A percentile compares a stretch with the other conserved stretches of the same genome.
phyloP scores from a whole-genome alignment of 2,329 filamentous ascomycete species.

The Ophioceras dolichostomum region DNA sequence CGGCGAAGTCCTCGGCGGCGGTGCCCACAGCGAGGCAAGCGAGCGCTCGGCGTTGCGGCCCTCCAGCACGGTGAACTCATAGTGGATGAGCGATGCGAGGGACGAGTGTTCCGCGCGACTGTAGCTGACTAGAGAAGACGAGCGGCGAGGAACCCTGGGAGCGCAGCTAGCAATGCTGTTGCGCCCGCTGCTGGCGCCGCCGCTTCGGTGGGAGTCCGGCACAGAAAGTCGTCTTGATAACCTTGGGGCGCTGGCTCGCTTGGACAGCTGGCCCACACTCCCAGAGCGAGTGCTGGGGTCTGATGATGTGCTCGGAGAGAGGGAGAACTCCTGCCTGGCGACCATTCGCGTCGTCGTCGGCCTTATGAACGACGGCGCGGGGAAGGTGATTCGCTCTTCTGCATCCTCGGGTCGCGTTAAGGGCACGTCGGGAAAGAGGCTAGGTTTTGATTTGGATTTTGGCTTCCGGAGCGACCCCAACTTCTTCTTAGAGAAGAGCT shows the following conservation, averaged over 20 bases:
- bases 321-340: conserved; percentile 35
- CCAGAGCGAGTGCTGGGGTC: too few relatives aligned
- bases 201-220: neutral
- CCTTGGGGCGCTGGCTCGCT: too few relatives aligned
- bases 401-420: neutral
- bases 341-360: conserved; percentile 42
- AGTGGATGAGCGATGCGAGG: conserved; percentile 5
- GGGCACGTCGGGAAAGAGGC: neutral
- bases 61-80: conserved; percentile 3
- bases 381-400: conserved; percentile 19
- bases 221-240: neutral
- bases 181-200: neutral
- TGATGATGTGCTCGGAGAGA: too few relatives aligned
- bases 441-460: neutral
- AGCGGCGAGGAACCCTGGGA: conserved; percentile 8
- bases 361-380: conserved; percentile 41
- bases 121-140: conserved; percentile 8
- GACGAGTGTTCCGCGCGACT: conserved; percentile 8
- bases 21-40: neutral
- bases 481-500: conserved; percentile 1
- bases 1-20: conserved; percentile 4
- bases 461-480: neutral
- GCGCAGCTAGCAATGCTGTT: conserved; percentile 2
- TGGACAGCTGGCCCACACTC: too few relatives aligned
- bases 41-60: conserved; percentile 1